Conservation (phyloP, 257 asterid genomes). For the Primulina eburnea region DNA sequence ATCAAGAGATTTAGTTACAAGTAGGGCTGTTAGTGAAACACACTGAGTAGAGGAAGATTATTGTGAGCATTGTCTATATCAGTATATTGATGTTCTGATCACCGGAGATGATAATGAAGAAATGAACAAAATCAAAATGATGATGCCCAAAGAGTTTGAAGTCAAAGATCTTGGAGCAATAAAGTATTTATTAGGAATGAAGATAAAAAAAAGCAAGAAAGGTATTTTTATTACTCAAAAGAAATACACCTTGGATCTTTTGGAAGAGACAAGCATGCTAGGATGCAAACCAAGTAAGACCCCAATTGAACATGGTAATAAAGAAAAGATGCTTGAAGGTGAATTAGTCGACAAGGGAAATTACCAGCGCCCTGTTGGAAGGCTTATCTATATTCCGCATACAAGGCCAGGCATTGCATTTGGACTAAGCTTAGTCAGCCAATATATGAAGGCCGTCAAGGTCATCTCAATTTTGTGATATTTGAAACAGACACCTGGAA, state of each 20-base stretch:
- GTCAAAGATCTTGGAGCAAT: neutral
- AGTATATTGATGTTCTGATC: neutral
- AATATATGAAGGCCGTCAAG: neutral
- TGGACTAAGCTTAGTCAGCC: neutral
- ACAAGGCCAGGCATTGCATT: neutral
- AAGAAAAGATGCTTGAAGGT: neutral
- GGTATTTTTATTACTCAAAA: neutral
- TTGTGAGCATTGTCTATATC: neutral
- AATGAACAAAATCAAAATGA: neutral
- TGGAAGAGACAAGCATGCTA: neutral
- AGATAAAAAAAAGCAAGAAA: neutral
- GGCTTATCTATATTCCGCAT: neutral
- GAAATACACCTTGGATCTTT: neutral
- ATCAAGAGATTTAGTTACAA: neutral
- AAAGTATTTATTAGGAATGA: neutral
- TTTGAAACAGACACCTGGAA: too few species aligned
- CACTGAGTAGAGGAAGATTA: neutral
- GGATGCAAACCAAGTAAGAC: neutral
- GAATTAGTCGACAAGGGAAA: neutral
- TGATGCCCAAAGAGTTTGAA: slow-evolving; percentile 2
- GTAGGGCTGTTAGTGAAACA: too few species aligned
- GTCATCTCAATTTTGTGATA: neutral
- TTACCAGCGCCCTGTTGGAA: neutral
- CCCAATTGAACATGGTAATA: neutral
- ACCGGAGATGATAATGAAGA: neutral